A percentile compares a stretch with the other conserved stretches of the same genome.
These are phyloP conservation scores for Blastocrithidia nonstop DNA, from an alignment of 208 protist species.

Conservation along the genomic window DNA sequence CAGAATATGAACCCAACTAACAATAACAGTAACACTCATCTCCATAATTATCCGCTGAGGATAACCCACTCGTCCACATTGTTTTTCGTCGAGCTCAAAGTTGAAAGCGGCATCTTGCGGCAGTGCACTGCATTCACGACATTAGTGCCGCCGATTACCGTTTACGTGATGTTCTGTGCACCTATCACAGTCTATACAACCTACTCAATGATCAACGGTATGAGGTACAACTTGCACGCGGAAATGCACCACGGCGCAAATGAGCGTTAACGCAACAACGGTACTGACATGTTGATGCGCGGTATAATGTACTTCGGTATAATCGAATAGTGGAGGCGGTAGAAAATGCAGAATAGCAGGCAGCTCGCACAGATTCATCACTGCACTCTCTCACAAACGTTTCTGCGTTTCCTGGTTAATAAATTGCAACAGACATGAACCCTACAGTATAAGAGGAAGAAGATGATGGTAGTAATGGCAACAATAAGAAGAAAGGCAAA, in stretches of 20 bases:
- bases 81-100: slow-evolving; percentile 43
- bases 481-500: too few relatives aligned
- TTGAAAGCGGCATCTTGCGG: slow-evolving; percentile 45
- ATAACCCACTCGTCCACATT: slow-evolving; percentile 28
- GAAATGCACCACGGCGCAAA: slow-evolving; percentile 8
- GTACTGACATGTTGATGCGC: slow-evolving; percentile 65
- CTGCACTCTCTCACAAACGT: background rate
- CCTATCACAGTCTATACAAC: slow-evolving; percentile 69
- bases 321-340: slow-evolving; percentile 61
- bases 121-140: slow-evolving; percentile 20
- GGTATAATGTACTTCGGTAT: slow-evolving; percentile 75
- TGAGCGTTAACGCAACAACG: slow-evolving; percentile 31
- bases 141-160: slow-evolving; percentile 41
- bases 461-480: too few relatives aligned
- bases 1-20: background rate
- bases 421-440: slow-evolving; percentile 18
- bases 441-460: slow-evolving; percentile 7
- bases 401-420: slow-evolving; percentile 31
- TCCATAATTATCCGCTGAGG: too few relatives aligned
- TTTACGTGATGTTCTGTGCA: slow-evolving; percentile 50
- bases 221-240: slow-evolving; percentile 4
- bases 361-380: slow-evolving; percentile 11
- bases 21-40: background rate
- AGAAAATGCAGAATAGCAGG: slow-evolving; percentile 21
- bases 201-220: slow-evolving; percentile 25